Conservation (phyloP, 352 stramenopile species). For the Plasmopara viticola region DNA sequence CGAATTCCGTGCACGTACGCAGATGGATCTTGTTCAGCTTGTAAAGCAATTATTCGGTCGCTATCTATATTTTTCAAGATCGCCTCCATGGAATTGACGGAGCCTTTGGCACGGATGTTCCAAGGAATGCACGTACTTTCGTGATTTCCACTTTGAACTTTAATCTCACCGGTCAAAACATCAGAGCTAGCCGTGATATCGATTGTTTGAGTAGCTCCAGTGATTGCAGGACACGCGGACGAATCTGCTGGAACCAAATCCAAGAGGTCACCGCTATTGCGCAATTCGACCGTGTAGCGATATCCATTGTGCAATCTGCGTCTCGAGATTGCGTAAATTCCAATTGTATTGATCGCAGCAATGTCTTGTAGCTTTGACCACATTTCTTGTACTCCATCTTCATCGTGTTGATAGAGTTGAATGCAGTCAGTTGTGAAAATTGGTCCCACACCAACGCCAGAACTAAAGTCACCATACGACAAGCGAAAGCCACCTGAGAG, state of each 20-base stretch:
- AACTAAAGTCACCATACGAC: constrained; percentile 49
- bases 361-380: constrained; percentile 29
- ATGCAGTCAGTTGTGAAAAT: constrained; percentile 49
- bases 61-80: constrained; percentile 31
- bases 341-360: constrained; percentile 49
- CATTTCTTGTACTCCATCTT: constrained; percentile 43
- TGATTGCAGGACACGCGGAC: constrained; percentile 26
- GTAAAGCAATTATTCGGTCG: constrained; percentile 32
- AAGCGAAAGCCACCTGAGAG: constrained; percentile 43
- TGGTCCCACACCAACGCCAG: constrained; percentile 16
- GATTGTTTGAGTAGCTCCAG: constrained; percentile 55
- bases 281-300: constrained; percentile 46
- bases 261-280: constrained; percentile 44
- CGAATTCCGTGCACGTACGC: constrained; percentile 27
- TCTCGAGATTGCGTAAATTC: constrained; percentile 30
- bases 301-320: constrained; percentile 31
- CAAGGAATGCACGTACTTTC: constrained; percentile 39
- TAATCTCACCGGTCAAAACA: constrained; percentile 47
- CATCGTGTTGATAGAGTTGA: constrained; percentile 29
- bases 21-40: constrained; percentile 41
- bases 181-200: constrained; percentile 34
- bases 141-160: constrained; percentile 31
- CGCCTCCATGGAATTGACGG: constrained; percentile 31
- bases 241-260: constrained; percentile 41
- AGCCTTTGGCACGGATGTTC: constrained; percentile 33